phyloP scores from a whole-genome alignment of 495 filamentous ascomycete species.

The Xanthoparmelia taractica region DNA sequence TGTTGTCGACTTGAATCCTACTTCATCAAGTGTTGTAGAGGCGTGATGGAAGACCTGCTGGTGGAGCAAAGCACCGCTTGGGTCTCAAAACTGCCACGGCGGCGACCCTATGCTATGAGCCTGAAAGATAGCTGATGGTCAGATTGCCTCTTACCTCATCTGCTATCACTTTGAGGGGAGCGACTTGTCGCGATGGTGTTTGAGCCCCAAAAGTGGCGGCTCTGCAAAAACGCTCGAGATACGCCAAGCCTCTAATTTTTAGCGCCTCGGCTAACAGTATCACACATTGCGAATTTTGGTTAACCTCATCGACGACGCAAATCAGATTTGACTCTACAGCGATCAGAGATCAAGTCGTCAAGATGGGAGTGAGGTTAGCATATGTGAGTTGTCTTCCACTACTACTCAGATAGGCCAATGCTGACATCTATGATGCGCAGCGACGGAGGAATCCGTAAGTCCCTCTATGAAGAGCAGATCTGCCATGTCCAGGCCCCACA shows the following conservation, averaged over 20 bases:
- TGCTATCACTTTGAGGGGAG: not conserved
- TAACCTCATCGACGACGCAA: slow-evolving; percentile 37
- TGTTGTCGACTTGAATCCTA: not conserved
- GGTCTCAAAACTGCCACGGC: not conserved
- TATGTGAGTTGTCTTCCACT: slow-evolving; percentile 50
- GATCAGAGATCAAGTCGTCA: slow-evolving; percentile 37
- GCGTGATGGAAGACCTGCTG: not conserved
- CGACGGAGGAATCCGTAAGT: slow-evolving; percentile 89
- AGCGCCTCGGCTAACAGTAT: slow-evolving; percentile 17
- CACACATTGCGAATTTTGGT: slow-evolving; percentile 12
- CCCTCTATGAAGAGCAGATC: slow-evolving; percentile 17
- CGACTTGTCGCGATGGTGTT: not conserved
- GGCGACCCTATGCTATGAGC: not conserved
- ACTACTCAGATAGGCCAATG: slow-evolving; percentile 10
- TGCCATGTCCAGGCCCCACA: not conserved
- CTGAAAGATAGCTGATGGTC: not conserved
- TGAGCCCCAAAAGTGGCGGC: slow-evolving; percentile 7
- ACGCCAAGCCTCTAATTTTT: slow-evolving; percentile 3
- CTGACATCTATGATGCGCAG: slow-evolving; percentile 38
- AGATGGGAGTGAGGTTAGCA: slow-evolving; percentile 64
- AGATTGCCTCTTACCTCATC: slow-evolving; percentile 3
- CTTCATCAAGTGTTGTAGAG: slow-evolving; percentile 2
- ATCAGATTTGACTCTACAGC: not conserved
- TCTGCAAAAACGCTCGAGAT: slow-evolving; percentile 12
- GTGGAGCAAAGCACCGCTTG: not conserved